Percentiles rank a stretch among this genome's conserved stretches.
Evolutionary conservation across 768 basidiomycete genomes (phyloP).

Genomic region (Dictyophora rubrovolvata): DNA sequence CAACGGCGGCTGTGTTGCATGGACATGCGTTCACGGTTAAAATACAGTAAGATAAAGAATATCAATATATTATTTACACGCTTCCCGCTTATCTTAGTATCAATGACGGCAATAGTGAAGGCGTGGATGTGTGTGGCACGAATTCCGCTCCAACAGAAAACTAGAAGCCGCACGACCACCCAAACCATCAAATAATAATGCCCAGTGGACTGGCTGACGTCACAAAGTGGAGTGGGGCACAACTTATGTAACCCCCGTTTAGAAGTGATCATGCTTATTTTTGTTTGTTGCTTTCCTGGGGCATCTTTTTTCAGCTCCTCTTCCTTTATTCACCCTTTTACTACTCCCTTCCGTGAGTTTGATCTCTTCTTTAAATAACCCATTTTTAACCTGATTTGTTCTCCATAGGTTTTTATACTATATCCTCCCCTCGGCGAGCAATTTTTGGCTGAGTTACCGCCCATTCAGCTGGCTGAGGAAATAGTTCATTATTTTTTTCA

Average conservation of each 20-base stretch:
- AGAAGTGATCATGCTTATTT: not conserved
- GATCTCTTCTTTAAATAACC: not conserved
- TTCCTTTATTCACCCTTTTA: not conserved
- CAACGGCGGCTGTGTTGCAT: not conserved
- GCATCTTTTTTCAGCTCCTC: not conserved
- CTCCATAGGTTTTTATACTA: not conserved
- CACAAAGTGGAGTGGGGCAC: not conserved
- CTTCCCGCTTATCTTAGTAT: too few species aligned
- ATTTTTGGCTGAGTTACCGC: not conserved
- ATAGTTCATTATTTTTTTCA: not conserved
- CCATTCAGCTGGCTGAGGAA: not conserved
- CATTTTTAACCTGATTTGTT: too few species aligned
- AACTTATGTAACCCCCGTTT: not conserved
- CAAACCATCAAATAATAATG: not conserved
- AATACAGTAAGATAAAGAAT: too few species aligned
- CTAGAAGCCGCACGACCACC: not conserved
- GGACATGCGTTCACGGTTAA: too few species aligned
- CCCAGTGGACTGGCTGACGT: not conserved
- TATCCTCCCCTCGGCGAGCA: not conserved
- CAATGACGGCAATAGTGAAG: too few species aligned
- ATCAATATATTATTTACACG: too few species aligned
- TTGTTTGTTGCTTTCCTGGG: not conserved
- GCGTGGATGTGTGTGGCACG: not conserved
- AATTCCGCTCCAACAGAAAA: not conserved
- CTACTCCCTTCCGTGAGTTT: not conserved